Base-by-base conservation (phyloP, 225 moss, liverwort and hornwort genomes). In the Climacium dendroides region DNA sequence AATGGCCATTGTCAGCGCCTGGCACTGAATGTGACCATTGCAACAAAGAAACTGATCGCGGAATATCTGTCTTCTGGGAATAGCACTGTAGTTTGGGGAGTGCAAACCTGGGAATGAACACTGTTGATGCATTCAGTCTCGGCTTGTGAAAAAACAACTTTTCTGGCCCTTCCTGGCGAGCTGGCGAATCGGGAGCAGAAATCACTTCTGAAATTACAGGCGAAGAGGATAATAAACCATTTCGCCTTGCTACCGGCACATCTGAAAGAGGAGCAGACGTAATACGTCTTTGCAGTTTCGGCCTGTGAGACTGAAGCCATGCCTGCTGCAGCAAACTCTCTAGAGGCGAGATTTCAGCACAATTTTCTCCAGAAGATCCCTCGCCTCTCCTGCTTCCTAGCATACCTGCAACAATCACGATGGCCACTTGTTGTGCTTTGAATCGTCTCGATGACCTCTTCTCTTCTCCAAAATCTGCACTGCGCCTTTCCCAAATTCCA, bases 281-380 rank as follows among this genome's bases (percentile, higher is more conserved):
- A 29, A 84, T 85, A 39, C 92, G 87, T 30, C 82, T 85, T 63
- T 90, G 92, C 88, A 90, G 8, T 87, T 92, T 92, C 65, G 87
- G 82, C 48, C 85, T 86, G 74, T 85, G 91, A 48, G 88, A 87
- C 84, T 88, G 87, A 71, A 90, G 86, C 90, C 89, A 93, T 87
- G 88, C 88, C 76, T 88, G 86, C 74, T 91, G 93, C 81, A 91
- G 74, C 81, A 89, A 83, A 81, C 90, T 91, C 82, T 91, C 88
- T 19, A 93, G 43, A 54, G 91, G 91, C 53, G 91, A 91, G 63
- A 89, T 60, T 52, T 82, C 85, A 66, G 71, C 86, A 58, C 66
- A 78, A 85, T 45, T 78, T 57, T 52, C 89, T 79, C 78, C 37
- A 45, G 85, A 87, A 66, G 82, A 78, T 85, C 87, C 87, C 87